phyloP scores from a whole-genome alignment of 176 grass and related monocot genomes.

The Zizania latifolia region DNA sequence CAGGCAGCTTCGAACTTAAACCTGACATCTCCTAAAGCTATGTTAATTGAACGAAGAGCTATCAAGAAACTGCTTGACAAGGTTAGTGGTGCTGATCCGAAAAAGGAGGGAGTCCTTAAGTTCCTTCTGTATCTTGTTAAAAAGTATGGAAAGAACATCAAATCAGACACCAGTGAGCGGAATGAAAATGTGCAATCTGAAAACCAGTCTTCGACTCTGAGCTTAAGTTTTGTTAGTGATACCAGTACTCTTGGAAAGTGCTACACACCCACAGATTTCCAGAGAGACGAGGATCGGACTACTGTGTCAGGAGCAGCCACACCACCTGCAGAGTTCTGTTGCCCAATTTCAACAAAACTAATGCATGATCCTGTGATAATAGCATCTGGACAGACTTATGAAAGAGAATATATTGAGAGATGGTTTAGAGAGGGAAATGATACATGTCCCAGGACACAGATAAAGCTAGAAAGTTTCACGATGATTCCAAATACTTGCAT shows the following conservation, averaged over 20 bases:
- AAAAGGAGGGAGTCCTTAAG: slow-evolving; percentile 63
- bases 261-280: slow-evolving; percentile 18
- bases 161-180: slow-evolving; percentile 31
- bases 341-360: slow-evolving; percentile 79
- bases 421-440: slow-evolving; percentile 83
- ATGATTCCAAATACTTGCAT: slow-evolving; percentile 81
- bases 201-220: slow-evolving; percentile 18
- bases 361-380: slow-evolving; percentile 95
- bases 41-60: slow-evolving; percentile 86
- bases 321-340: slow-evolving; percentile 73
- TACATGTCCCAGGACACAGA: slow-evolving; percentile 75
- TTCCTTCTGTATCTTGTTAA: slow-evolving; percentile 59
- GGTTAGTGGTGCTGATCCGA: slow-evolving; percentile 46
- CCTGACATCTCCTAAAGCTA: slow-evolving; percentile 69
- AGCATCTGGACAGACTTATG: slow-evolving; percentile 88
- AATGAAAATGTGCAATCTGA: slow-evolving; percentile 36
- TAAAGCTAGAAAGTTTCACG: slow-evolving; percentile 68
- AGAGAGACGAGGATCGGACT: slow-evolving; percentile 28
- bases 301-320: slow-evolving; percentile 32
- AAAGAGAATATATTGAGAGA: slow-evolving; percentile 77
- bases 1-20: slow-evolving; percentile 69
- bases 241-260: slow-evolving; percentile 34
- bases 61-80: slow-evolving; percentile 66
- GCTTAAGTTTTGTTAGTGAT: slow-evolving; percentile 15
- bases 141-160: slow-evolving; percentile 68